Evolutionary conservation across 2,329 filamentous ascomycete genomes (phyloP), one percentile per base, ranked within the genome.

Genomic region (Aspergillus sp.): DNA sequence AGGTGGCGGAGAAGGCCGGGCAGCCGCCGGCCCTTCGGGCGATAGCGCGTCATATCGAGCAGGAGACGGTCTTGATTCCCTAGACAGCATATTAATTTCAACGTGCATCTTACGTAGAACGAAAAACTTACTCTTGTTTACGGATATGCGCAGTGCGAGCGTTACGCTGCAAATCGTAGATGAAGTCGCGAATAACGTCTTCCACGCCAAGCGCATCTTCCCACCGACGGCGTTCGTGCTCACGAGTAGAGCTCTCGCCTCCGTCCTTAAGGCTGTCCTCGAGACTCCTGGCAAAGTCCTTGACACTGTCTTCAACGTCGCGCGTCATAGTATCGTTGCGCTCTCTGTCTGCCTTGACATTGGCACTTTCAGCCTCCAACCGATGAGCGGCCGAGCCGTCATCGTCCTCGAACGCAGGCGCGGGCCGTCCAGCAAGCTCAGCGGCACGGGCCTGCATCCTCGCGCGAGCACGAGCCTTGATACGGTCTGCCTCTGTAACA

Each of bases 371-470:
- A 57, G 94, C 87, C 66, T 97, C 93, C 13, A 97, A 70, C 30
- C 93, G 83, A 70, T 89, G 87, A 42, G 90, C 84, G 3, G 88
- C 88, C 54, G 87, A 88, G 22, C 80, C 78, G 53, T 90, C 85
- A 55, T 94, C 88, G 51, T 84, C 80, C 41, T 73, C 74, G 2
- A 75, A 68, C 33, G 88, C 83, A 42, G 83, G 76, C 39, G 85
- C 74, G 63, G 90, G 90, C 68, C 85, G 89, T 49, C 93, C 93
- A 19, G 90, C 89, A 53, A 98, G 74, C 15, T 93, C 91, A 48
- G 93, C 93, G 57, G 93, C 90, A 50, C 93, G 86, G 62, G 95
- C 90, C 72, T 97, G 91, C 93, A 98, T 98, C 83, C 96, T 95
- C 35, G 91, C 91, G 72, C 90, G 95, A 27, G 93, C 91, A 57